Conservation (phyloP, 352 stramenopile species). For the Pythium phragmitis region DNA sequence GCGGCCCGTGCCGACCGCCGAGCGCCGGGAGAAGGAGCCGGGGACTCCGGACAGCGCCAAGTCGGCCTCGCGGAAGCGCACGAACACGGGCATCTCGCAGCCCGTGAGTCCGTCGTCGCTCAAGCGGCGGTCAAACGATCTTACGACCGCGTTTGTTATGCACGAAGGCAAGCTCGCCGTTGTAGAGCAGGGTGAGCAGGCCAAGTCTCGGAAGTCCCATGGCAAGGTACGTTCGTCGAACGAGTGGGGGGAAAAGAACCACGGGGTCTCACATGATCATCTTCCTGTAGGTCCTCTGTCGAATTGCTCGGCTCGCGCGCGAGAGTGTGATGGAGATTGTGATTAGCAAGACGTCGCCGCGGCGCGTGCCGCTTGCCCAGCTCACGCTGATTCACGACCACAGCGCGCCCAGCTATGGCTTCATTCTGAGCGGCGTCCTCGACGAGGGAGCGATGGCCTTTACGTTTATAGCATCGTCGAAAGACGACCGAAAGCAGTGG, state of each 20-base stretch:
- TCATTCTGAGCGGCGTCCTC: conserved; percentile 3
- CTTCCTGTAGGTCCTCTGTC: conserved; percentile 13
- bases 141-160: conserved; percentile 26
- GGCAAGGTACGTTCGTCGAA: conserved; percentile 38
- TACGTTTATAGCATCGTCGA: conserved; percentile 20
- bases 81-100: conserved; percentile 20
- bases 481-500: conserved; percentile 19
- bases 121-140: conserved; percentile 25
- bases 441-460: conserved; percentile 13
- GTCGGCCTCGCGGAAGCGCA: conserved; percentile 22
- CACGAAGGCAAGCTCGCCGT: conserved; percentile 51
- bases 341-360: neutral
- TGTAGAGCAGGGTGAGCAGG: conserved; percentile 38
- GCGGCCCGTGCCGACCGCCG: conserved; percentile 16
- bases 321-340: conserved; percentile 20
- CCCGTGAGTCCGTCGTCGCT: conserved; percentile 23
- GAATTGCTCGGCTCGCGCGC: conserved; percentile 17
- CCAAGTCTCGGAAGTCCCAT: conserved; percentile 31
- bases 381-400: conserved; percentile 24
- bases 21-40: conserved; percentile 19
- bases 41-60: conserved; percentile 5
- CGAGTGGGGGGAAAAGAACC: too few species aligned
- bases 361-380: conserved; percentile 11
- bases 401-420: conserved; percentile 16
- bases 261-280: neutral